Base-by-base conservation (phyloP, 371 early-diverging fungal species). In the Mortierella sp. region DNA sequence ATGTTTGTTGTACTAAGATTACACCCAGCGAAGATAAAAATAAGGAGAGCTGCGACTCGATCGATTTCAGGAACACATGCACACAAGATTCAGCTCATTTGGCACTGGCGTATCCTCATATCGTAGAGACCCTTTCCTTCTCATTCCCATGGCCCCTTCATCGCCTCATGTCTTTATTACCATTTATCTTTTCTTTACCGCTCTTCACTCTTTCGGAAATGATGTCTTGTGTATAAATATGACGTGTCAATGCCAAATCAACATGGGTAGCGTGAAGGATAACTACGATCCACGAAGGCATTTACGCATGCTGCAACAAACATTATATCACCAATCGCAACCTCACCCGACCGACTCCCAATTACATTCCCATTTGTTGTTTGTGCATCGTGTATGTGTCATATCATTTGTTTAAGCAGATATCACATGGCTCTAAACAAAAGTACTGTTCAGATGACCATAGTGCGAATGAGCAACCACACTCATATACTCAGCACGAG, bases 381-480 rank as follows among this genome's bases (percentile, higher is more conserved):
- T 21, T 52, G 22, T 52, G 22, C 4, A 19, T 52, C 47, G 47
- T 47, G 47, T 16, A 47, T n/a, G 52, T 22, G n/a, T 52, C 22
- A 22, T 22, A 52, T n/a, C 52, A 22, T 52, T 22, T 55, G 11
- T 28, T 55, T 55, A 55, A 47, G 38, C 10, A 66, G 22, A 47
- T 50, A 67, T 69, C 69, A 69, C 69, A 69, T 69, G 69, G 69
- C 7, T 16, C 38, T 41, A 65, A 57, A 41, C 36, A 22, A 68
- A 15, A 2, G 52, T 19, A 22, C 8, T 47, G 67, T 45, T 67
- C 67, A 67, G 67, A 57, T 67, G 67, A 67, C 47, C 67, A 58
- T 28, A 16, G n/a, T 41, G 55, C 55, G 24, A 57, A 55, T 65
- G 65, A 65, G 28, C 41, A 55, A 15, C 32, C 13, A 45, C 63